Evolutionary conservation across 169 alveolate genomes (phyloP).

Genomic region (Eimeria tenella): DNA sequence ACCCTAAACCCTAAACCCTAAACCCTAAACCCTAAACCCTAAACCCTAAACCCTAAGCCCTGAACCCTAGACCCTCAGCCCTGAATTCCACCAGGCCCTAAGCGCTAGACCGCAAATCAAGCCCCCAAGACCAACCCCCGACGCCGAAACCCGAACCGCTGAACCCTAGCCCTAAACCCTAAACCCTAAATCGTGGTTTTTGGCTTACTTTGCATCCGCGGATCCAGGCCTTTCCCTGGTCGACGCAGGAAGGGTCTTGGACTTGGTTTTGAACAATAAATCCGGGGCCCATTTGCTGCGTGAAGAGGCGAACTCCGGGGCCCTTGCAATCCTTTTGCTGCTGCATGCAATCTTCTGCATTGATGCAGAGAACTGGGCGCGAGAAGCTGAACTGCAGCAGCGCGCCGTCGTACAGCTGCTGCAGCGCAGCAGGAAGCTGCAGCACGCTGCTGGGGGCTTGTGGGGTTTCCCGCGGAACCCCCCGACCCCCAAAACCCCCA

Average conservation of each 20-base stretch:
- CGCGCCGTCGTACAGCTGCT: constrained; percentile 83
- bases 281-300: constrained; percentile 87
- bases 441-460: constrained; percentile 79
- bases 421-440: constrained; percentile 80
- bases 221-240: constrained; percentile 84
- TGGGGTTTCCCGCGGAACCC: constrained; percentile 70
- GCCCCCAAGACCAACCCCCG: too few relatives aligned
- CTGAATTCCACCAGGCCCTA: too few relatives aligned
- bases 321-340: constrained; percentile 84
- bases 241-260: constrained; percentile 84
- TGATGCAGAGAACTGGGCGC: constrained; percentile 84
- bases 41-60: not conserved
- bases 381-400: constrained; percentile 77
- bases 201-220: constrained; percentile 75
- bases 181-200: not conserved
- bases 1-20: not conserved
- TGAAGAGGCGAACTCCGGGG: constrained; percentile 82
- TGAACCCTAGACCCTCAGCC: too few relatives aligned
- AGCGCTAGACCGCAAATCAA: too few relatives aligned
- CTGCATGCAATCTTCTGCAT: constrained; percentile 82
- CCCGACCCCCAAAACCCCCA: constrained; percentile 76
- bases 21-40: too few relatives aligned
- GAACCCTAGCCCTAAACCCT: too few relatives aligned
- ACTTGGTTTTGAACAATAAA: constrained; percentile 85
- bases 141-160: too few relatives aligned